A percentile compares a stretch with the other conserved stretches of the same genome.
phyloP scores from a whole-genome alignment of 116 monocot species.

The Papilionanthe hybrid region DNA sequence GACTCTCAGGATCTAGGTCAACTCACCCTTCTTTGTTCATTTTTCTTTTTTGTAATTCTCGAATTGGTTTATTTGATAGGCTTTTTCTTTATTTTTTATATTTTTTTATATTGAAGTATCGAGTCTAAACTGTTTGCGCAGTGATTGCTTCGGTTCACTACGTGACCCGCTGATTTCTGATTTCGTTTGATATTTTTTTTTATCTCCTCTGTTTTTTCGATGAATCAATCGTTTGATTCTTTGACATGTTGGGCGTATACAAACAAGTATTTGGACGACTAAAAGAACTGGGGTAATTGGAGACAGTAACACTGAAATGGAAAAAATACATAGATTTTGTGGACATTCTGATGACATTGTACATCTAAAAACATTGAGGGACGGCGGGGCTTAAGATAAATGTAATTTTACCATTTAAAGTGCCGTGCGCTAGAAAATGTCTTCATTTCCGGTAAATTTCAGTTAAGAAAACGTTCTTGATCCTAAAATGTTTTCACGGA shows the following conservation, averaged over 20 bases:
- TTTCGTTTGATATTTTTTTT: neutral
- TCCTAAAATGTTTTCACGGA: no score
- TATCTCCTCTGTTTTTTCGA: neutral
- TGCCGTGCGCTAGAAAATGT: neutral
- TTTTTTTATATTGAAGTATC: neutral
- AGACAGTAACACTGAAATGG: neutral
- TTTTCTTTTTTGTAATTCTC: neutral
- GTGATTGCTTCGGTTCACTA: neutral
- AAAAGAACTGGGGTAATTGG: neutral
- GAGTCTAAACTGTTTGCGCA: neutral
- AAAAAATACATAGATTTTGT: neutral
- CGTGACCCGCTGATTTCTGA: neutral
- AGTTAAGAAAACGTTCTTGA: no score
- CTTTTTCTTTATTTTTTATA: no score
- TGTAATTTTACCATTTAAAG: neutral
- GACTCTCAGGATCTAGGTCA: constrained; percentile 6
- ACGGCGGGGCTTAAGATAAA: neutral
- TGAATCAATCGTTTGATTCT: neutral
- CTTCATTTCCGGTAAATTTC: neutral
- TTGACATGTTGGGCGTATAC: neutral
- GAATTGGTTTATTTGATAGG: neutral
- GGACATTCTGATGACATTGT: neutral
- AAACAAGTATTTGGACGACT: neutral
- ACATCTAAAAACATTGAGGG: no score
- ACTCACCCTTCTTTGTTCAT: constrained; percentile 6